A percentile compares a stretch with the other conserved stretches of the same genome.
Conservation (phyloP, 306 rosid genomes). For the Pachyrhizus erosus region DNA sequence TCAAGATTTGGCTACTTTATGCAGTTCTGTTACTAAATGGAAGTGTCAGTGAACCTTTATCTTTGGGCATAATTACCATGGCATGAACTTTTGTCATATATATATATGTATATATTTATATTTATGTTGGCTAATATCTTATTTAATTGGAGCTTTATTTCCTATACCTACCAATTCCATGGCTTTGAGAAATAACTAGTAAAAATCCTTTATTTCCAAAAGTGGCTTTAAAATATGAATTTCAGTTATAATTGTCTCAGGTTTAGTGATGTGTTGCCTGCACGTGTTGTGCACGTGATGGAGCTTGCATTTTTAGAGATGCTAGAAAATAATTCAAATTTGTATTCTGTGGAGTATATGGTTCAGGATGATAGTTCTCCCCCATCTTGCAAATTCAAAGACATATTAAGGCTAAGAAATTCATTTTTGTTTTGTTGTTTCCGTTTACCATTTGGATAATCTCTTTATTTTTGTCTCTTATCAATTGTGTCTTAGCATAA, state of each 20-base stretch:
- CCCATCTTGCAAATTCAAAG: too few species aligned
- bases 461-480: too few species aligned
- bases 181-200: conserved; percentile 22
- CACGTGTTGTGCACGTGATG: not conserved
- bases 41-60: not conserved
- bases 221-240: not conserved
- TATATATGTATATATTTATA: too few species aligned
- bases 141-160: not conserved
- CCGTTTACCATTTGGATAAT: too few species aligned
- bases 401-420: too few species aligned
- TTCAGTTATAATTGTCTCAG: not conserved
- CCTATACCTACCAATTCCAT: not conserved
- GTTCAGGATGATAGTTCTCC: too few species aligned
- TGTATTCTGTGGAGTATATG: too few species aligned
- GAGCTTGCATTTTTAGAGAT: not conserved
- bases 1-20: not conserved
- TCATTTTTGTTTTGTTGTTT: too few species aligned
- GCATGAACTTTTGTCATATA: too few species aligned
- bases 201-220: not conserved
- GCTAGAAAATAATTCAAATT: not conserved
- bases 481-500: too few species aligned
- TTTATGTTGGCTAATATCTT: too few species aligned
- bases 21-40: not conserved
- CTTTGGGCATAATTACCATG: not conserved
- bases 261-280: conserved; percentile 13